Conservation (phyloP, 352 stramenopile genomes). For the Lagenidium sp. region DNA sequence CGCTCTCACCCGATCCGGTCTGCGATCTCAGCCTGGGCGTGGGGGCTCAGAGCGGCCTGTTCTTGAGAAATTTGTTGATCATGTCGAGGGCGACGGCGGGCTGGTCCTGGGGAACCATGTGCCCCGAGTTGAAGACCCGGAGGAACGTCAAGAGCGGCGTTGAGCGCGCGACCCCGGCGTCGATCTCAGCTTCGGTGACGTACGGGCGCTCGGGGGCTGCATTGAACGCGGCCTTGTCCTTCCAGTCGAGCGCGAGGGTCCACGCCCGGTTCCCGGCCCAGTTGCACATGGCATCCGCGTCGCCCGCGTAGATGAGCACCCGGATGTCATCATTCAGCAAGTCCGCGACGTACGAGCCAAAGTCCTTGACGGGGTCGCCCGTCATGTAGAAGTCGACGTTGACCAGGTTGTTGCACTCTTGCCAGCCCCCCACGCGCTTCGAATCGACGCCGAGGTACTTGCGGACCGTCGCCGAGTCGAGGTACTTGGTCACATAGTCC, state of each 20-base stretch:
- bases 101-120: constrained; percentile 46
- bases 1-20: too few species aligned
- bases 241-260: constrained; percentile 90
- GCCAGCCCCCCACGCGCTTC: constrained; percentile 48
- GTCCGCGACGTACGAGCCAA: constrained; percentile 74
- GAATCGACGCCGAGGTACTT: constrained; percentile 27
- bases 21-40: too few species aligned
- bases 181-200: constrained; percentile 9
- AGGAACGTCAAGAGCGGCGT: constrained; percentile 19
- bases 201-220: constrained; percentile 14
- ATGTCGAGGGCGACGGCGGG: constrained; percentile 29
- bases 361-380: constrained; percentile 90
- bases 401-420: constrained; percentile 90
- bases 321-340: constrained; percentile 68
- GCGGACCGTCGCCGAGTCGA: constrained; percentile 48
- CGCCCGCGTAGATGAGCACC: constrained; percentile 94
- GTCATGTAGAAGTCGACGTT: constrained; percentile 74
- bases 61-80: constrained; percentile 30
- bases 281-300: constrained; percentile 97
- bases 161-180: constrained; percentile 14
- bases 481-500: constrained; percentile 27
- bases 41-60: constrained; percentile 13
- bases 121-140: constrained; percentile 25
- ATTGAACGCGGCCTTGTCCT: constrained; percentile 83
- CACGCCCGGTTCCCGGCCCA: constrained; percentile 94